Evolutionary conservation across 2,329 filamentous ascomycete genomes (phyloP), one percentile per base, ranked within the genome.

Genomic region (Ophiostoma angusticollis): DNA sequence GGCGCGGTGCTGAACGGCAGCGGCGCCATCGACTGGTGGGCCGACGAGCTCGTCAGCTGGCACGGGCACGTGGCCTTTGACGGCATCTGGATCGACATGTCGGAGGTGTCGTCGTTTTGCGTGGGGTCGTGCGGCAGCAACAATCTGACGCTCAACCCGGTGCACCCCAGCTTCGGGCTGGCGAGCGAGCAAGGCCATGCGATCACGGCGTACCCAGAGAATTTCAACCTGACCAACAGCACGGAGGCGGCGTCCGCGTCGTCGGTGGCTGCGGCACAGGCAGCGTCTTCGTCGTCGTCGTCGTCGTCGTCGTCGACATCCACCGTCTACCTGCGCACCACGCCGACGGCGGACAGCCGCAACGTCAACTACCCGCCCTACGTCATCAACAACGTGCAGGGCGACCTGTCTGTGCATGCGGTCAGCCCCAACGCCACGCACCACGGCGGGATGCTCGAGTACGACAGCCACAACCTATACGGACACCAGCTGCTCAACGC

Each of bases 391-490:
- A 73, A 87, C 53, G 71, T 76, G 29, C 69, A 81, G 31, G 81
- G 80, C 13, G 80, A 84, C 50, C 66, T 89, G 17, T 78, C 74
- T 13, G 75, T 78, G 2, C 75, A 84, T 49, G 81, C 83, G 1
- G 68, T 87, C 19, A 77, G 74, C 43, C 82, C 83, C 0, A 85
- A 91, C 50, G 79, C 84, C 0, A 85, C 80, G 3, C 82, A 91
- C 51, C 64, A 72, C 32, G 80, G 84, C 48, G 83, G 82, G 4
- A 65, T 74, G 1, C 56, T 73, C 29, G 80, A 93, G 53, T 93
- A 93, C 52, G 84, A 93, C 53, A 52, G 84, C 19, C 85, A 93
- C 64, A 91, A 84, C 52, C 60, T 91, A 1, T 89, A 69, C 51
- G 83, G 83, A 1, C 70, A 82, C 50, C 75, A 80, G 54, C 82